Evolutionary conservation across 805 yeast species (phyloP).

Genomic region (Kodamaea kakaduensis): DNA sequence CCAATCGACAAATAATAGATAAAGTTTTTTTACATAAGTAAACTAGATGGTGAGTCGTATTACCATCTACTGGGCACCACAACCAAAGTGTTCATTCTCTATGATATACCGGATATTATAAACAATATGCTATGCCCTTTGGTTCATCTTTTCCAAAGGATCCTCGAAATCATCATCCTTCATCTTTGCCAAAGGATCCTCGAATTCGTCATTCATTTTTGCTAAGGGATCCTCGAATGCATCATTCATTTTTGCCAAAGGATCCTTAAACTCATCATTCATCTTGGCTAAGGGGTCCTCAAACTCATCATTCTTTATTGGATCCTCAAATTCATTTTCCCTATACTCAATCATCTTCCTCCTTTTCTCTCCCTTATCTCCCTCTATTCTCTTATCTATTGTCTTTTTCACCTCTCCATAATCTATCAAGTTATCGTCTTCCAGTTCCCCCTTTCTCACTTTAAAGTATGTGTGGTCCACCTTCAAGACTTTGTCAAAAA

Average conservation of each 20-base stretch:
- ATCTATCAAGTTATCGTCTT: slow-evolving; percentile 38
- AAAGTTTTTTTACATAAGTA: slow-evolving; percentile 1
- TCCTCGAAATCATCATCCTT: slow-evolving; percentile 13
- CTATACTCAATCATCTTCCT: slow-evolving; percentile 7
- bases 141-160: slow-evolving; percentile 17
- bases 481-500: slow-evolving; percentile 46
- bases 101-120: no score
- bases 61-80: no score
- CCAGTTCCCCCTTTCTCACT: slow-evolving; percentile 49
- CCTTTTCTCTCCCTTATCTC: background rate
- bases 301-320: slow-evolving; percentile 20
- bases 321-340: slow-evolving; percentile 4
- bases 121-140: no score
- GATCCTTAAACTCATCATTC: slow-evolving; percentile 8
- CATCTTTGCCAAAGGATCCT: slow-evolving; percentile 31
- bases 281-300: slow-evolving; percentile 31
- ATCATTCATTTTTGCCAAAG: slow-evolving; percentile 9
- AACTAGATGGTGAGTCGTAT: no score
- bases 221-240: slow-evolving; percentile 36
- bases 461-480: slow-evolving; percentile 73
- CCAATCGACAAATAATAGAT: background rate
- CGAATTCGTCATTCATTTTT: slow-evolving; percentile 23
- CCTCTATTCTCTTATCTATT: slow-evolving; percentile 7
- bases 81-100: no score
- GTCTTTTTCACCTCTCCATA: slow-evolving; percentile 17